Evolutionary conservation across 208 protist genomes (phyloP).

Genomic region (Zelonia costaricensis): DNA sequence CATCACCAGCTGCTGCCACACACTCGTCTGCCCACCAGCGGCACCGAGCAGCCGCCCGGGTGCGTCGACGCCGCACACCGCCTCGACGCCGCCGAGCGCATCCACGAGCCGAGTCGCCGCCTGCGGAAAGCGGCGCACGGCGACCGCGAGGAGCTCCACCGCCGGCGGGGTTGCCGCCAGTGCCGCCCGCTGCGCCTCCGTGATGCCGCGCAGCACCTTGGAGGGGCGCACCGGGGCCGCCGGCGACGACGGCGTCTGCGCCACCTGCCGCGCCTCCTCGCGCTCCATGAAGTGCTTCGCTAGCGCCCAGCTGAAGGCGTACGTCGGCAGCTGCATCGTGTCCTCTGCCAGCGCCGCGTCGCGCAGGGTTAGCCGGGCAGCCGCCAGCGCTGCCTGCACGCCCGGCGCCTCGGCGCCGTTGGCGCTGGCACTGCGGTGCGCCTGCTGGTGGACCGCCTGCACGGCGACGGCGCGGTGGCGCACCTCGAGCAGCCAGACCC

Average conservation of each 20-base stretch:
- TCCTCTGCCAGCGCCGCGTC: constrained; percentile 25
- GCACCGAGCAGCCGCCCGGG: constrained; percentile 19
- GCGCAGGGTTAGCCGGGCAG: not conserved
- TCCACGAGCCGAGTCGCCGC: constrained; percentile 59
- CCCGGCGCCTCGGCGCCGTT: not conserved
- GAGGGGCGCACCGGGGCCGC: constrained; percentile 26
- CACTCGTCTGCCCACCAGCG: not conserved
- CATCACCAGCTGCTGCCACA: not conserved
- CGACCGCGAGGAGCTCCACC: constrained; percentile 41
- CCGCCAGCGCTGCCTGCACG: constrained; percentile 7
- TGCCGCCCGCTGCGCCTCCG: constrained; percentile 26
- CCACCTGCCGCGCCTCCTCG: constrained; percentile 26
- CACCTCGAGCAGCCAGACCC: constrained; percentile 84
- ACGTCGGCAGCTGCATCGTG: constrained; percentile 57
- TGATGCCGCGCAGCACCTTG: constrained; percentile 62
- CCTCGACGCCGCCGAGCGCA: constrained; percentile 37
- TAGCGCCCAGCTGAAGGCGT: constrained; percentile 79
- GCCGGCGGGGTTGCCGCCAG: constrained; percentile 42
- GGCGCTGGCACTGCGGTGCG: not conserved
- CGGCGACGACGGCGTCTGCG: constrained; percentile 1
- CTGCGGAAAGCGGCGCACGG: constrained; percentile 59
- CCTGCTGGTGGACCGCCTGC: not conserved
- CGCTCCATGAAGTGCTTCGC: constrained; percentile 74
- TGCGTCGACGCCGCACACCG: constrained; percentile 22
- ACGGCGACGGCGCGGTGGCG: constrained; percentile 12